Evolutionary conservation across 768 basidiomycete genomes (phyloP).

Genomic region (Tricholoma hemisulphureum): DNA sequence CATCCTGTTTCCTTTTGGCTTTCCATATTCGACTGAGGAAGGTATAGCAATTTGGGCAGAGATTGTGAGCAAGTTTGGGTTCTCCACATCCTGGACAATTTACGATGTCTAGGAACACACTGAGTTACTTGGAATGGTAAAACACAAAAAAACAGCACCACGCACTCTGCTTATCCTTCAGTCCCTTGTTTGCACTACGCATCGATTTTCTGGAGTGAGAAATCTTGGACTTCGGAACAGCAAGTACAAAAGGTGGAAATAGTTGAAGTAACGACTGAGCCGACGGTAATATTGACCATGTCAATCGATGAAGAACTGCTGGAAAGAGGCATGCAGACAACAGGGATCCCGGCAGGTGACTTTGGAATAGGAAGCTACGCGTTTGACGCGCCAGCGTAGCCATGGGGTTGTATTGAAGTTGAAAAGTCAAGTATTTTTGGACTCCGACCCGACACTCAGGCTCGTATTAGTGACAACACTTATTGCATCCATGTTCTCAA

Average conservation of each 20-base stretch:
- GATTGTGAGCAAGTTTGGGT: slow-evolving; percentile 85
- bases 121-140: neutral
- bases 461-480: slow-evolving; percentile 12
- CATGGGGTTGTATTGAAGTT: slow-evolving; percentile 28
- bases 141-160: slow-evolving; percentile 8
- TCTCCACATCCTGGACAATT: slow-evolving; percentile 88
- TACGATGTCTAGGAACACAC: slow-evolving; percentile 66
- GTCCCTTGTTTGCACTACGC: slow-evolving; percentile 90
- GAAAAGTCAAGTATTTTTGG: slow-evolving; percentile 26
- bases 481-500: slow-evolving; percentile 62
- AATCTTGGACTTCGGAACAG: slow-evolving; percentile 91
- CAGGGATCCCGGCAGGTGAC: slow-evolving; percentile 10
- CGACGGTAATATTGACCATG: slow-evolving; percentile 37
- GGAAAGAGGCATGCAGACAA: slow-evolving; percentile 17
- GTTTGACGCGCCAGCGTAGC: slow-evolving; percentile 30
- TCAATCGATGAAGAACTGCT: slow-evolving; percentile 20
- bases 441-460: slow-evolving; percentile 35
- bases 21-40: slow-evolving; percentile 69
- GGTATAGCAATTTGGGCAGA: slow-evolving; percentile 81
- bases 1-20: slow-evolving; percentile 32
- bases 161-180: slow-evolving; percentile 91
- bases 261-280: slow-evolving; percentile 58
- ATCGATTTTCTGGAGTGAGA: slow-evolving; percentile 95
- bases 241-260: slow-evolving; percentile 83
- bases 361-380: slow-evolving; percentile 18